These are phyloP conservation scores for Primulina eburnea DNA, from an alignment of 257 asterid species.

Conservation along the genomic window DNA sequence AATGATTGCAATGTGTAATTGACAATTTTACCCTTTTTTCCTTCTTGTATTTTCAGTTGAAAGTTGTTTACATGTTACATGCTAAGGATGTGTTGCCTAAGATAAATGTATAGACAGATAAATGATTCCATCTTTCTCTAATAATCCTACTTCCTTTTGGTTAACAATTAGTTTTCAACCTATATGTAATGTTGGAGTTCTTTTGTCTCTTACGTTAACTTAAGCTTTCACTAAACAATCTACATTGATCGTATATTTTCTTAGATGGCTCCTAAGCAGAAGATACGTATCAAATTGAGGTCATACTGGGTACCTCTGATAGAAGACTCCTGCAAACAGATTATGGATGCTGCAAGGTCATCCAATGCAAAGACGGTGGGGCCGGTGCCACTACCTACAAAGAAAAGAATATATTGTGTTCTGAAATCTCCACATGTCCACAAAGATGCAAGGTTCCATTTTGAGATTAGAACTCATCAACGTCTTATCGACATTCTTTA, in stretches of 20 bases:
- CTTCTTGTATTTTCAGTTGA: too few relatives aligned
- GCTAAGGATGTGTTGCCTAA: too few relatives aligned
- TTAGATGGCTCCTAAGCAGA: constrained; percentile 88
- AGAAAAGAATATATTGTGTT: constrained; percentile 77
- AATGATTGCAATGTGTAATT: too few relatives aligned
- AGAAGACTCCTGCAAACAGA: constrained; percentile 96
- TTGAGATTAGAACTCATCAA: constrained; percentile 91
- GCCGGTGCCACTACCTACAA: constrained; percentile 92
- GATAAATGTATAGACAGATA: too few relatives aligned
- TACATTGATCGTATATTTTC: constrained; percentile 11
- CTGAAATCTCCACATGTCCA: constrained; percentile 96
- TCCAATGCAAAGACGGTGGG: constrained; percentile 93
- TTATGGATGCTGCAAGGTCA: constrained; percentile 86
- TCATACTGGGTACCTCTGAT: constrained; percentile 94
- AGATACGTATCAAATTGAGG: constrained; percentile 86
- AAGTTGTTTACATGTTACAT: too few relatives aligned
- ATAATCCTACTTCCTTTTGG: background rate
- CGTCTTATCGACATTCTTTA: constrained; percentile 87
- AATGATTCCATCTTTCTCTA: background rate
- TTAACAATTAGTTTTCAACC: background rate
- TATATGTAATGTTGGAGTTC: background rate
- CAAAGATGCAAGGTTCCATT: constrained; percentile 96
- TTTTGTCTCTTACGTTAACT: background rate
- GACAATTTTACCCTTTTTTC: too few relatives aligned
- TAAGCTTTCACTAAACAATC: background rate